Evolutionary conservation across 768 basidiomycete species (phyloP), one percentile per base, ranked within the genome.

Genomic region (Termitomyces heimii): DNA sequence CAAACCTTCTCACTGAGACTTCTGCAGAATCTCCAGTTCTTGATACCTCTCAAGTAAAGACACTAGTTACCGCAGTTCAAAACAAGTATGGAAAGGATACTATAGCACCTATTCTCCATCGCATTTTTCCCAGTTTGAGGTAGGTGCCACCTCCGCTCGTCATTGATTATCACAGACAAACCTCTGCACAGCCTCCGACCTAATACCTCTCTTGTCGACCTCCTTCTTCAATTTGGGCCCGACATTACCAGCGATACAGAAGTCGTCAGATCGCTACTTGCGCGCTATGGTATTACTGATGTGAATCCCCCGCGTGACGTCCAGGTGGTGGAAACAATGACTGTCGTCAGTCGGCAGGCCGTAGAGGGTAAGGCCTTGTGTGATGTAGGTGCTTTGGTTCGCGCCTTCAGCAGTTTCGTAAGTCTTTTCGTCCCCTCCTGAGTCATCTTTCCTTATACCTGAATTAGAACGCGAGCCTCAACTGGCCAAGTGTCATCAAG

Each of bases 401-500:
- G 86, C 63, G 88, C 86, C 4, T 72, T 94, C 61, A 79, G 79
- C 57, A 86, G 83, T 70, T 84, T 89, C 62, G 92, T 93, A 69
- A 74, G 88, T 82, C 40, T 37, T 52, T 35, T 13, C 57, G 26
- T 51, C 55, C 58, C 58, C 34, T 37, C 31, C 22, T 29, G 48
- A 43, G 4, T 24, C 26, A 39, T 44, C 42, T 28, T 29, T 32
- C 59, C 45, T 55, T 61, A 48, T 62, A 22, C 48, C 59, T 60
- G 16, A 51, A 50, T 60, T 20, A 93, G 91, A 80, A 82, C 63
- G 79, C 78, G 51, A 74, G 76, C 29, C 70, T 95, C 54, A 82
- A 90, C 65, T 96, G 93, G 92, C 78, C 92, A 32, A 82, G 76
- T 56, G 84, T 93, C 60, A 86, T 98, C 67, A 84, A 85, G 61